Conservation (phyloP, 2,329 filamentous ascomycete genomes). For the Teratosphaeria zuluensis region DNA sequence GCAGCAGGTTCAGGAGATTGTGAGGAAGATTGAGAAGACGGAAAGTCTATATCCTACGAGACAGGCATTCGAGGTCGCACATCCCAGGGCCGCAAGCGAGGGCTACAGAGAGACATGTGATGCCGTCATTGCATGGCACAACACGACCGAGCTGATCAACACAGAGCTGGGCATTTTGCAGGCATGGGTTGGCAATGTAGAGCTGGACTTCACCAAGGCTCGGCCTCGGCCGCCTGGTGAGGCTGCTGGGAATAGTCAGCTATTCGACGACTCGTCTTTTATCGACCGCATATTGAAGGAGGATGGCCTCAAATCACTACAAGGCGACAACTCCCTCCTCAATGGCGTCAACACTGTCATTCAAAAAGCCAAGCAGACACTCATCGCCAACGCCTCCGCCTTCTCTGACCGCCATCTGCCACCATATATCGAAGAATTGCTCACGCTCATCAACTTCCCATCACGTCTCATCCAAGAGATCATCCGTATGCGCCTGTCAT, state of each 20-base stretch:
- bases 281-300: conserved; percentile 92
- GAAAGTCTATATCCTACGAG: conserved; percentile 79
- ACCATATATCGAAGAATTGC: conserved; percentile 90
- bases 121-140: conserved; percentile 90
- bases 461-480: conserved; percentile 94
- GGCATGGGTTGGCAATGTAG: conserved; percentile 93
- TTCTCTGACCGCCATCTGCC: conserved; percentile 87
- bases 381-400: conserved; percentile 74
- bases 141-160: conserved; percentile 92
- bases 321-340: conserved; percentile 76
- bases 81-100: conserved; percentile 66
- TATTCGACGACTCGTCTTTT: conserved; percentile 86
- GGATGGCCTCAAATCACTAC: conserved; percentile 83
- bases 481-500: conserved; percentile 80
- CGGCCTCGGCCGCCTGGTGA: conserved; percentile 53
- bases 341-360: conserved; percentile 76
- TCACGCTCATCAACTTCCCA: conserved; percentile 94
- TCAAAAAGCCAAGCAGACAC: conserved; percentile 80
- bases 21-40: conserved; percentile 81
- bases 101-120: conserved; percentile 76
- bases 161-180: conserved; percentile 85
- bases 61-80: conserved; percentile 60
- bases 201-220: conserved; percentile 78
- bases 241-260: conserved; percentile 49
- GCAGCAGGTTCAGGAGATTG: conserved; percentile 82